phyloP scores from a whole-genome alignment of 331 rosid species.

The Rosa hybrid region DNA sequence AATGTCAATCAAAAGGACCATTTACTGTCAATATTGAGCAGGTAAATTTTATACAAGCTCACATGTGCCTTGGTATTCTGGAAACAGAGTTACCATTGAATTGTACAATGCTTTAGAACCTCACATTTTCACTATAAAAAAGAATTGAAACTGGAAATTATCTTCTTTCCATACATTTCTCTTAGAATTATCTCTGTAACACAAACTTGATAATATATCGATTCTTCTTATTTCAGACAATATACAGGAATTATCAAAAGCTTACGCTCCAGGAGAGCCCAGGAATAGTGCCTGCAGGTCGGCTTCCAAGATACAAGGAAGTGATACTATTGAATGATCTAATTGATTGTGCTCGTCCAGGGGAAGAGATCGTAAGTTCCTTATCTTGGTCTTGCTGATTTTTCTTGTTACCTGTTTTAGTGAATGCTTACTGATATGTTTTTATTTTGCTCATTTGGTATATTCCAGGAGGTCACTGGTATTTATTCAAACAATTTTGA shows the following conservation, averaged over 20 bases:
- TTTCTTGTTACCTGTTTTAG: conserved; percentile 12
- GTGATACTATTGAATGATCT: conserved; percentile 88
- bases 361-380: conserved; percentile 84
- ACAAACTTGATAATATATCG: neutral
- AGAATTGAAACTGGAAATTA: neutral
- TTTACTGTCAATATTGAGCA: conserved; percentile 88
- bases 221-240: conserved; percentile 57
- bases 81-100: neutral
- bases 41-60: conserved; percentile 40
- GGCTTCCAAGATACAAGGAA: conserved; percentile 98
- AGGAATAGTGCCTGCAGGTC: conserved; percentile 96
- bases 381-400: conserved; percentile 22
- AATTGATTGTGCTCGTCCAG: conserved; percentile 98
- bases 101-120: neutral
- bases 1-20: conserved; percentile 94
- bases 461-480: conserved; percentile 90
- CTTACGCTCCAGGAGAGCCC: conserved; percentile 98
- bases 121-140: neutral
- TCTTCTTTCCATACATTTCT: too few species aligned
- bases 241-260: conserved; percentile 93
- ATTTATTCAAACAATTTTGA: conserved; percentile 89
- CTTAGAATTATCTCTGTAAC: neutral
- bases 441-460: conserved; percentile 16
- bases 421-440: conserved; percentile 22
- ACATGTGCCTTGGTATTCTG: neutral